phyloP scores from a whole-genome alignment of 495 filamentous ascomycete genomes.

The Apodospora peruviana region DNA sequence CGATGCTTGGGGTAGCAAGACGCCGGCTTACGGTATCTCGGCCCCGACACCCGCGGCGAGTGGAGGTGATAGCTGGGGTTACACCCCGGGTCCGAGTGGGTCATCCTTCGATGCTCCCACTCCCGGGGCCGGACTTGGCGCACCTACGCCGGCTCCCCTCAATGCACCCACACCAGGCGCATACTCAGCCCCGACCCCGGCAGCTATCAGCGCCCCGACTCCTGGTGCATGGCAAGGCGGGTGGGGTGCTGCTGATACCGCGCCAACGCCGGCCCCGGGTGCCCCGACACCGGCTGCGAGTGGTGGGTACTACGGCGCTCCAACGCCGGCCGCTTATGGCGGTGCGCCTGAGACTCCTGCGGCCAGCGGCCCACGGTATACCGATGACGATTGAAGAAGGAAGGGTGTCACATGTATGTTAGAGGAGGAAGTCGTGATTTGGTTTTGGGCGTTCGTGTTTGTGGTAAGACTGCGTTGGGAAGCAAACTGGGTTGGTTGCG shows the following conservation, averaged over 20 bases:
- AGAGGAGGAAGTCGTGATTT: too few species aligned
- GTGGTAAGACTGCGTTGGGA: too few species aligned
- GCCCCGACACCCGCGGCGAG: slow-evolving; percentile 52
- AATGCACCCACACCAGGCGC: slow-evolving; percentile 79
- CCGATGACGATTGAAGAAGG: slow-evolving; percentile 44
- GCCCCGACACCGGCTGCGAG: slow-evolving; percentile 71
- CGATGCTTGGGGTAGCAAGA: slow-evolving; percentile 70
- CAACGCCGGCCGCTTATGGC: slow-evolving; percentile 72
- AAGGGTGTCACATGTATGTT: too few species aligned
- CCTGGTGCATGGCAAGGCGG: slow-evolving; percentile 48
- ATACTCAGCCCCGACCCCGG: slow-evolving; percentile 65
- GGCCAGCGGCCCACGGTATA: slow-evolving; percentile 55
- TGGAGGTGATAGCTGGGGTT: slow-evolving; percentile 44
- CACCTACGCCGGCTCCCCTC: slow-evolving; percentile 65
- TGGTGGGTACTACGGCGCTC: slow-evolving; percentile 59
- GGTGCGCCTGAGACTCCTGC: slow-evolving; percentile 70
- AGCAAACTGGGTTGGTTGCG: too few species aligned
- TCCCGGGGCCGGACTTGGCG: slow-evolving; percentile 60
- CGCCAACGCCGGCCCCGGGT: slow-evolving; percentile 51
- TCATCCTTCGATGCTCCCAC: slow-evolving; percentile 71
- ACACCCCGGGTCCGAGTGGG: slow-evolving; percentile 50
- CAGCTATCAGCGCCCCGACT: slow-evolving; percentile 48
- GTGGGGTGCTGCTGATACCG: slow-evolving; percentile 55
- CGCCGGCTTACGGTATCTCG: slow-evolving; percentile 60
- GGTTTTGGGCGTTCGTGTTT: too few species aligned